Percentiles rank a stretch among this genome's conserved stretches.
phyloP scores from a whole-genome alignment of 169 alveolate species.

The Plasmodium fragile region DNA sequence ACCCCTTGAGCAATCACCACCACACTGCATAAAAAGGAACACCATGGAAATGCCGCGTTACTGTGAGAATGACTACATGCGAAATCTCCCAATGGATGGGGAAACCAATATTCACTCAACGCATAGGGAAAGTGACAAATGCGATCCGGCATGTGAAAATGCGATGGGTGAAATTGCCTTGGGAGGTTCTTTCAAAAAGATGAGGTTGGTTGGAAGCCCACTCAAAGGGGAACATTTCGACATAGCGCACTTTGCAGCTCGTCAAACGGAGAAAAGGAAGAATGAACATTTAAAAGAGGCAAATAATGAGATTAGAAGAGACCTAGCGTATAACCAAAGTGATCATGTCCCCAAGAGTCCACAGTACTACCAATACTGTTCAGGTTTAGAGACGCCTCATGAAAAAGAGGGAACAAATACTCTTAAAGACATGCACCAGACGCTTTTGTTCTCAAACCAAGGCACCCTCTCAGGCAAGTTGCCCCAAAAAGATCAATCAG shows the following conservation, averaged over 20 bases:
- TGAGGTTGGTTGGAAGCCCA: background rate
- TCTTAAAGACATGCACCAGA: background rate
- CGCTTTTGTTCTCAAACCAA: background rate
- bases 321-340: background rate
- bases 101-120: background rate
- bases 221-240: background rate
- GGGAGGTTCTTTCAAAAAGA: background rate
- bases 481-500: background rate
- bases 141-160: background rate
- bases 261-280: background rate
- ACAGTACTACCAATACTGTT: background rate
- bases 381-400: background rate
- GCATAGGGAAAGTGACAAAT: background rate
- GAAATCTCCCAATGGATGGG: background rate
- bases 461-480: background rate
- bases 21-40: background rate
- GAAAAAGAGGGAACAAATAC: background rate
- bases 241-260: background rate
- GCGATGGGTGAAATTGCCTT: background rate
- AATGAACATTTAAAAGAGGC: background rate
- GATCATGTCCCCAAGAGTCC: background rate
- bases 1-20: background rate
- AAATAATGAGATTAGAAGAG: background rate
- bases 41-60: slow-evolving; percentile 2
- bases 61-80: background rate